A percentile compares a stretch with the other conserved stretches of the same genome.
phyloP scores from a whole-genome alignment of 805 yeast genomes.

The Torulaspora delbrueckii region DNA sequence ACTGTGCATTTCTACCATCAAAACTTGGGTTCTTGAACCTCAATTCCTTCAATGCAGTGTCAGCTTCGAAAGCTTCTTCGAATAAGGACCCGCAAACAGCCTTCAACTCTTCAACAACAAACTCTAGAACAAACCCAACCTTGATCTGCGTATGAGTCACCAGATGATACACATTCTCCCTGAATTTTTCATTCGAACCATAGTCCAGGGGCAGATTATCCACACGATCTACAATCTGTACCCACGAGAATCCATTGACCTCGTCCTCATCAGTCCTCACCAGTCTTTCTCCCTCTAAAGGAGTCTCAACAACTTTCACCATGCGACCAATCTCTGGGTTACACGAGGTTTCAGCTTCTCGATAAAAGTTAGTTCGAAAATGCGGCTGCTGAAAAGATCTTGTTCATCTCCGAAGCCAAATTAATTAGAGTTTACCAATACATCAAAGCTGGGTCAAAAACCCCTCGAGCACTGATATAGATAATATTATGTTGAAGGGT shows the following conservation, averaged over 20 bases:
- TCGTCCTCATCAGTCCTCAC: conserved; percentile 26
- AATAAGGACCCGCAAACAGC: conserved; percentile 15
- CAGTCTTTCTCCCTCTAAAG: conserved; percentile 18
- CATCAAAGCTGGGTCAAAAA: not conserved
- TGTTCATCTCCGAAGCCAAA: not conserved
- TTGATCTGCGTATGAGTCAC: conserved; percentile 36
- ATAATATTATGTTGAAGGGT: conserved; percentile 8
- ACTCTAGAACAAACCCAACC: conserved; percentile 39
- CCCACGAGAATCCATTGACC: conserved; percentile 20
- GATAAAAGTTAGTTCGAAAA: not conserved
- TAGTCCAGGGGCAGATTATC: conserved; percentile 30
- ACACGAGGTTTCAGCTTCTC: not conserved
- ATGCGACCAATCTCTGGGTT: conserved; percentile 5
- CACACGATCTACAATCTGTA: conserved; percentile 26
- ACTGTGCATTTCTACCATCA: conserved; percentile 35
- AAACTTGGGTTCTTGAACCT: conserved; percentile 30
- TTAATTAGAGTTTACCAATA: not conserved
- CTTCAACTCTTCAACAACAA: conserved; percentile 35
- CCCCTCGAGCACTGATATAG: not conserved
- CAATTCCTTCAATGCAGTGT: conserved; percentile 32
- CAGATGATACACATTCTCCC: conserved; percentile 32
- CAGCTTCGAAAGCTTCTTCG: conserved; percentile 26
- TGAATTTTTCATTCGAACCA: conserved; percentile 14
- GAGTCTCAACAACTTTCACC: conserved; percentile 19
- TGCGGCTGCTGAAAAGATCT: not conserved